These are phyloP conservation scores for Rhazya stricta DNA, from an alignment of 257 asterid species.

Conservation along the genomic window DNA sequence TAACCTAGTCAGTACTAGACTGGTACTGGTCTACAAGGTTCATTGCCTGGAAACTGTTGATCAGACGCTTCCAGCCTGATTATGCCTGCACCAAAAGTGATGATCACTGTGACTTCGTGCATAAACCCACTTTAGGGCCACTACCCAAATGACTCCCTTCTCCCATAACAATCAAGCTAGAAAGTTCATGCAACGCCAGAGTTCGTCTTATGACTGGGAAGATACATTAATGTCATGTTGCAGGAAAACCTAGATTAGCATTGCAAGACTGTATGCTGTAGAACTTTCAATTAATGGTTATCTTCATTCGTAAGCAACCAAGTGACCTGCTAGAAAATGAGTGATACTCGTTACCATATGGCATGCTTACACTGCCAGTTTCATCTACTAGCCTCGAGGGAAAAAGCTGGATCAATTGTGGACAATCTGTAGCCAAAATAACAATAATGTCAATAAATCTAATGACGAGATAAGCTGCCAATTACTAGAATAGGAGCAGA, in stretches of 20 bases:
- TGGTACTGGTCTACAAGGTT: neutral
- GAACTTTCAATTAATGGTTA: no score
- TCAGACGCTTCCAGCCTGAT: neutral
- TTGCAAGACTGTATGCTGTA: neutral
- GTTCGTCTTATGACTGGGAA: neutral
- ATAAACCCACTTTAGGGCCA: neutral
- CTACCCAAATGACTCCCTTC: neutral
- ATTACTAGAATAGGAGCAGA: neutral
- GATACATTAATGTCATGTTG: neutral
- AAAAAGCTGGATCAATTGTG: neutral
- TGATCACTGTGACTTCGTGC: neutral
- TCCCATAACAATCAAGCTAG: neutral
- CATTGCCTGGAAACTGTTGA: slow-evolving; percentile 13
- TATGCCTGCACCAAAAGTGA: neutral
- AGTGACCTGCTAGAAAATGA: neutral
- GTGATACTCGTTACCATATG: neutral
- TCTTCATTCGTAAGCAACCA: neutral
- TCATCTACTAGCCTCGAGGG: neutral
- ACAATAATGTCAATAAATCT: neutral
- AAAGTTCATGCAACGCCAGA: neutral
- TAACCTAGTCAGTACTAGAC: slow-evolving; percentile 3
- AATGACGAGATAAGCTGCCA: neutral
- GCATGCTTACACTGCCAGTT: neutral
- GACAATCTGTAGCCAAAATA: neutral
- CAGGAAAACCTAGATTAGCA: neutral